Evolutionary conservation across 2,329 filamentous ascomycete species (phyloP), one percentile per base, ranked within the genome.

Genomic region (Whalleya microplaca): DNA sequence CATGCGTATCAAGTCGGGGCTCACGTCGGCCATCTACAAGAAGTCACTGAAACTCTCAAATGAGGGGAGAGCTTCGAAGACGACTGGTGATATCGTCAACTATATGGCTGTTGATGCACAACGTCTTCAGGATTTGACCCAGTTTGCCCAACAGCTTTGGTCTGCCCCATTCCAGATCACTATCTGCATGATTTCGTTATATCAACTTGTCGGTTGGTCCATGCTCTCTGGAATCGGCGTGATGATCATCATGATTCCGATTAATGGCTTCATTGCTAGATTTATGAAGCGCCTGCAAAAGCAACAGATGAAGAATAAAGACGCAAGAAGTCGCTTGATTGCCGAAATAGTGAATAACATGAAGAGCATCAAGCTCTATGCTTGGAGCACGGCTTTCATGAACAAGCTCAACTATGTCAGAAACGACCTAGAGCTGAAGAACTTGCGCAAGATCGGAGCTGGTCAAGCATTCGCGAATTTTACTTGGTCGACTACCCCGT

Each of bases 31-130:
- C 55, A 98, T 99, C 63, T 99, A 99, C 73, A 84, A 88, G 56
- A 99, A 99, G 76, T 90, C 93, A 0, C 81, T 98, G 60, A 88
- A 86, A 62, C 80, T 99, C 18, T 98, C 94, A 4, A 98, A 96
- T 67, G 95, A 99, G 75, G 95, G 95, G 8, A 86, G 94, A 51
- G 84, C 92, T 2, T 77, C 87, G 44, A 97, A 98, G 76, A 91
- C 91, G 0, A 99, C 95, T 0, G 95, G 95, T 55, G 96, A 99
- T 69, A 98, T 99, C 69, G 95, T 99, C 72, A 99, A 99, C 72
- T 95, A 96, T 76, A 99, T 99, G 94, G 95, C 96, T 45, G 94
- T 99, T 9, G 95, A 99, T 72, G 94, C 94, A 14, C 95, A 99
- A 75, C 89, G 96, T 63, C 82, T 99, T 18, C 91, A 97, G 69